A percentile compares a stretch with the other conserved stretches of the same genome.
Evolutionary conservation across 83 land plant genomes (phyloP).

Genomic region (Isoetes engelmannii): DNA sequence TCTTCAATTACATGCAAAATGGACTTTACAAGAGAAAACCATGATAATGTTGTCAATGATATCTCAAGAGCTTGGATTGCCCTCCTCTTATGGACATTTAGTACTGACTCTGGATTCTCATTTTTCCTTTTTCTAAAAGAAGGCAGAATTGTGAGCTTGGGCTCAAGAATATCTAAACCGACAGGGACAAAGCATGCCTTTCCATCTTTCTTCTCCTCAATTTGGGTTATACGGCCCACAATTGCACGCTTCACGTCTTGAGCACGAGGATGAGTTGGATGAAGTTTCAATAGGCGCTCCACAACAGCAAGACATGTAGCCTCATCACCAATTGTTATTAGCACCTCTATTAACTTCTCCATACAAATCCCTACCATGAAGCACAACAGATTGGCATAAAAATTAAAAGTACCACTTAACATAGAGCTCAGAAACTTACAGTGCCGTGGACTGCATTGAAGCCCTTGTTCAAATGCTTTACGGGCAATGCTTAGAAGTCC

Average conservation of each 20-base stretch:
- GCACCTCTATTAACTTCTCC: constrained; percentile 96
- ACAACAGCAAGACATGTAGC: constrained; percentile 69
- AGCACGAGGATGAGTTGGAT: constrained; percentile 95
- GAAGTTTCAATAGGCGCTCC: constrained; percentile 57
- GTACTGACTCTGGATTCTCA: constrained; percentile 27
- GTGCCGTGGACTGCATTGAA: constrained; percentile 91
- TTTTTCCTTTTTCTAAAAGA: constrained; percentile 71
- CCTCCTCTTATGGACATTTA: constrained; percentile 31
- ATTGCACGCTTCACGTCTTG: constrained; percentile 60
- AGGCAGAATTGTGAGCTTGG: constrained; percentile 61
- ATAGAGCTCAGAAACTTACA: constrained; percentile 42
- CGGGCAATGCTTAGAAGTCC: constrained; percentile 71
- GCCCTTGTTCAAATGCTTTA: constrained; percentile 98
- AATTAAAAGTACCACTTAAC: too few species aligned
- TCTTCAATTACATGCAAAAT: constrained; percentile 23
- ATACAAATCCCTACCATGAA: constrained; percentile 77
- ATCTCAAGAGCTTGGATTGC: constrained; percentile 42
- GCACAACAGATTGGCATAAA: too few species aligned
- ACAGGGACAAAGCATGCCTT: constrained; percentile 46
- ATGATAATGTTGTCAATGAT: constrained; percentile 51
- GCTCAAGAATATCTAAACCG: constrained; percentile 86
- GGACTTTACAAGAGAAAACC: constrained; percentile 54
- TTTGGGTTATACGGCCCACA: constrained; percentile 22
- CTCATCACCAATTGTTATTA: constrained; percentile 93
- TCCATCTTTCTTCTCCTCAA: neutral